These are phyloP conservation scores for Endoconidiophora laricicola DNA, from an alignment of 2,329 filamentous ascomycete species.

Conservation along the genomic window DNA sequence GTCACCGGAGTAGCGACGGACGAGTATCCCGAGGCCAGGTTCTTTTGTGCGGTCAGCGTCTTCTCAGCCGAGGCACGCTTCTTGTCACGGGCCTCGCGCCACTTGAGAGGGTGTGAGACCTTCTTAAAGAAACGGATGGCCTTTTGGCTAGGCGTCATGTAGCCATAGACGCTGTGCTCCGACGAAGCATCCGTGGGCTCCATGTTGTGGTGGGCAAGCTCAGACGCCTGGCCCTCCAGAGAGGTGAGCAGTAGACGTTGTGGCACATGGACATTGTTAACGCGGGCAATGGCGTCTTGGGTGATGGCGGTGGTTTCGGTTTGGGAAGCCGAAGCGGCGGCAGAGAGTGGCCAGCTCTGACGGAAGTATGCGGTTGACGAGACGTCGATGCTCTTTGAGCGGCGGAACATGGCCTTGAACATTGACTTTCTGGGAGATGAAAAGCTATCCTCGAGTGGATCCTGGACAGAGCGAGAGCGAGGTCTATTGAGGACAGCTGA, in stretches of 20 bases:
- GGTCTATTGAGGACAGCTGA: not conserved
- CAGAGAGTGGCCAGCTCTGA: constrained; percentile 9
- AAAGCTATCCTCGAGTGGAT: not conserved
- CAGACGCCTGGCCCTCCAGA: constrained; percentile 10
- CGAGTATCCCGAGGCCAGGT: constrained; percentile 6
- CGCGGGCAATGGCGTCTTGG: constrained; percentile 5
- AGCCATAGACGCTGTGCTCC: constrained; percentile 11
- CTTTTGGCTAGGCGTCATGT: constrained; percentile 13
- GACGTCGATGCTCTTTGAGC: constrained; percentile 8
- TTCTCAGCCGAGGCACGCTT: constrained; percentile 9
- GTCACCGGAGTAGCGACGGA: not conserved
- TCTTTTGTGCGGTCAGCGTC: constrained; percentile 5
- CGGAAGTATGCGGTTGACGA: constrained; percentile 4
- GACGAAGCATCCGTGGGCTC: constrained; percentile 11
- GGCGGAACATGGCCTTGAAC: constrained; percentile 9
- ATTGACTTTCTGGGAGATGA: constrained; percentile 10
- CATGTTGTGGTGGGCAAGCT: constrained; percentile 10
- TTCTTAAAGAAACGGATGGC: constrained; percentile 11
- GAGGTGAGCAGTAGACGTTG: constrained; percentile 8
- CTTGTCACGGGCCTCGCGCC: constrained; percentile 9
- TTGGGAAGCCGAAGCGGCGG: not conserved
- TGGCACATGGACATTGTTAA: not conserved
- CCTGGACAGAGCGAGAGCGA: constrained; percentile 3
- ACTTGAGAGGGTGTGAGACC: constrained; percentile 10
- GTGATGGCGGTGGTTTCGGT: not conserved